These are phyloP conservation scores for Mycena filopes DNA, from an alignment of 768 basidiomycete genomes.

Conservation along the genomic window DNA sequence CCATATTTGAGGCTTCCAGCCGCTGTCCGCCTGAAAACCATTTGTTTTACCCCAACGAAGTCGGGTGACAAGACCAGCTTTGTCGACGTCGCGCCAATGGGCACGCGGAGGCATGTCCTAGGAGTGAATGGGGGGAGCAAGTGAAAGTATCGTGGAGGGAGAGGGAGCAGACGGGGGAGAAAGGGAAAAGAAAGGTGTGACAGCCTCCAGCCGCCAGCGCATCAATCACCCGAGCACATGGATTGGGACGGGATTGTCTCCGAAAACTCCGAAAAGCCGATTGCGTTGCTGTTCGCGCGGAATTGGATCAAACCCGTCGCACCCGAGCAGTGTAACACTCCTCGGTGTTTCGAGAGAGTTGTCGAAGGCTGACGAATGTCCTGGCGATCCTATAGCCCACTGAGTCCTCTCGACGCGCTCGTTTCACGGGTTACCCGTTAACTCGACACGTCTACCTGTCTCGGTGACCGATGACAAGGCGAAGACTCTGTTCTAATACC, in stretches of 20 bases:
- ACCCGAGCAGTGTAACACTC: slow-evolving; percentile 2
- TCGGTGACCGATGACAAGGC: too few species aligned
- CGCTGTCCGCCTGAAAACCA: slow-evolving; percentile 14
- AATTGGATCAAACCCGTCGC: background rate
- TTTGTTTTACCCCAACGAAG: slow-evolving; percentile 1
- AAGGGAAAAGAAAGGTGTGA: background rate
- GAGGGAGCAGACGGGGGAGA: background rate
- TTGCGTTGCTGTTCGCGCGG: background rate
- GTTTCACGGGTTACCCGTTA: too few species aligned
- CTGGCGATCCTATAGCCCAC: too few species aligned
- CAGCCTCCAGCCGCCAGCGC: background rate
- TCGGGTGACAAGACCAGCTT: background rate
- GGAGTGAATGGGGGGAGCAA: background rate
- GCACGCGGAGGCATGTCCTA: background rate
- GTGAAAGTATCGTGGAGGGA: background rate
- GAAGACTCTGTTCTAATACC: too few species aligned
- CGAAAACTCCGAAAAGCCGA: background rate
- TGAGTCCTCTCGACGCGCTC: too few species aligned
- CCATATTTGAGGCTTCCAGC: slow-evolving; percentile 22
- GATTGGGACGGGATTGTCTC: background rate
- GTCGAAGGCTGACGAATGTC: too few species aligned
- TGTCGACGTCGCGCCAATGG: slow-evolving; percentile 13
- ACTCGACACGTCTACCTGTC: too few species aligned
- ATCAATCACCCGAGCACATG: background rate
- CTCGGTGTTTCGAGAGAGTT: too few species aligned